A percentile compares a stretch with the other conserved stretches of the same genome.
phyloP scores from a whole-genome alignment of 169 alveolate species.

The Cryptosporidium bovis region DNA sequence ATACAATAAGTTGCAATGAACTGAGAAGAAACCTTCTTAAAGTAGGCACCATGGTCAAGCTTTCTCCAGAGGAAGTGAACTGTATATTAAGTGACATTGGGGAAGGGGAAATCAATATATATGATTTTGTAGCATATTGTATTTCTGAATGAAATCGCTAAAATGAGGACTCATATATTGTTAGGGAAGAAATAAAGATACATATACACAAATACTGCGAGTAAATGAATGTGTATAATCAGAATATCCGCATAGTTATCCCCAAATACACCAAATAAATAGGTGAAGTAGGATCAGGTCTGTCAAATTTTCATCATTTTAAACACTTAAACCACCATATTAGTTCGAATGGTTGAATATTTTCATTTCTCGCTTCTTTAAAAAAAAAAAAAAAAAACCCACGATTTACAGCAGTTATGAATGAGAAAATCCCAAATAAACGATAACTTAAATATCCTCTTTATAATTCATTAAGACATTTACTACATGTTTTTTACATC shows the following conservation, averaged over 20 bases:
- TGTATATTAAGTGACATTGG: slow-evolving; percentile 64
- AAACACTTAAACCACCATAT: not conserved
- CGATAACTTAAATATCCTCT: too few species aligned
- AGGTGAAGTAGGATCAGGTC: slow-evolving; percentile 73
- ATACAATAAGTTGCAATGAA: slow-evolving; percentile 29
- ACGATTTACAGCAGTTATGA: not conserved
- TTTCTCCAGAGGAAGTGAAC: slow-evolving; percentile 54
- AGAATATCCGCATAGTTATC: slow-evolving; percentile 68
- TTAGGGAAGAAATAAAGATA: not conserved
- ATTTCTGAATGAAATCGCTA: slow-evolving; percentile 17
- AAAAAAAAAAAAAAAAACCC: not conserved
- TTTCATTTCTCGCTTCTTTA: not conserved
- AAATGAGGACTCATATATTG: not conserved
- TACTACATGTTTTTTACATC: too few species aligned
- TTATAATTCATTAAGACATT: too few species aligned
- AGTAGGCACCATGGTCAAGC: slow-evolving; percentile 29
- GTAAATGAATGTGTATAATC: slow-evolving; percentile 28
- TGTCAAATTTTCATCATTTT: slow-evolving; percentile 50
- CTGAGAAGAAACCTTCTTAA: slow-evolving; percentile 10
- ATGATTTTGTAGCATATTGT: slow-evolving; percentile 65
- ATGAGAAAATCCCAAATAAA: not conserved
- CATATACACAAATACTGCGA: not conserved
- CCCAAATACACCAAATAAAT: slow-evolving; percentile 20
- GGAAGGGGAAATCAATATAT: slow-evolving; percentile 38
- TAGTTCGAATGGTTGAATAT: not conserved